Evolutionary conservation across 352 stramenopile species (phyloP).

Genomic region (Globisporangium parvum): DNA sequence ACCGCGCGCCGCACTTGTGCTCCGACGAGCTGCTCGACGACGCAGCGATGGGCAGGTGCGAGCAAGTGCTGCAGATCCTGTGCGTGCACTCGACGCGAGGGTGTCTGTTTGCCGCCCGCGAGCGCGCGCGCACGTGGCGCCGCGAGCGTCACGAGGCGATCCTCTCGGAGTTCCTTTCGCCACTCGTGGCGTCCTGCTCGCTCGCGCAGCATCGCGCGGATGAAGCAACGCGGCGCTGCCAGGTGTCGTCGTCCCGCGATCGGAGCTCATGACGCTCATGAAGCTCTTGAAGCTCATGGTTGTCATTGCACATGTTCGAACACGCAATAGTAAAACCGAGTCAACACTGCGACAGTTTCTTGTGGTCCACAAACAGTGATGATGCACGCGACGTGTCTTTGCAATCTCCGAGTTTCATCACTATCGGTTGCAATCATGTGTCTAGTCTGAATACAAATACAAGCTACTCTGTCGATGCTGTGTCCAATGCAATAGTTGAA

Average conservation of each 20-base stretch:
- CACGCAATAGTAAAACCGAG: too few species aligned
- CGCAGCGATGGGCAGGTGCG: background rate
- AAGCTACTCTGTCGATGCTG: background rate
- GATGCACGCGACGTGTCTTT: conserved; percentile 10
- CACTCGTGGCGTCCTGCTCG: background rate
- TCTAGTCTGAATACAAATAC: background rate
- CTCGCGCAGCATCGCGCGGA: background rate
- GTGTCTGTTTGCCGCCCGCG: conserved; percentile 5
- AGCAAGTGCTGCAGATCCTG: background rate
- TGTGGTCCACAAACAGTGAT: background rate
- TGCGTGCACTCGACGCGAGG: background rate
- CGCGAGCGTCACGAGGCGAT: background rate
- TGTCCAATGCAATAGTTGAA: background rate
- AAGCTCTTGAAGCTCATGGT: too few species aligned
- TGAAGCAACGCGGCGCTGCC: background rate
- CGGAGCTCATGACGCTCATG: too few species aligned
- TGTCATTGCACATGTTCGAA: too few species aligned
- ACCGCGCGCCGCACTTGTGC: background rate
- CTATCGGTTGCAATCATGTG: background rate
- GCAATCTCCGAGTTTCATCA: background rate
- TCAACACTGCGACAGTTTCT: background rate
- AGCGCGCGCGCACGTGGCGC: background rate
- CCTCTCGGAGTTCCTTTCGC: background rate
- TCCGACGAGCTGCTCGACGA: background rate
- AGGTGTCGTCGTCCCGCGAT: background rate